phyloP scores from a whole-genome alignment of 2,329 filamentous ascomycete species.

The Scedosporium minutisporum region DNA sequence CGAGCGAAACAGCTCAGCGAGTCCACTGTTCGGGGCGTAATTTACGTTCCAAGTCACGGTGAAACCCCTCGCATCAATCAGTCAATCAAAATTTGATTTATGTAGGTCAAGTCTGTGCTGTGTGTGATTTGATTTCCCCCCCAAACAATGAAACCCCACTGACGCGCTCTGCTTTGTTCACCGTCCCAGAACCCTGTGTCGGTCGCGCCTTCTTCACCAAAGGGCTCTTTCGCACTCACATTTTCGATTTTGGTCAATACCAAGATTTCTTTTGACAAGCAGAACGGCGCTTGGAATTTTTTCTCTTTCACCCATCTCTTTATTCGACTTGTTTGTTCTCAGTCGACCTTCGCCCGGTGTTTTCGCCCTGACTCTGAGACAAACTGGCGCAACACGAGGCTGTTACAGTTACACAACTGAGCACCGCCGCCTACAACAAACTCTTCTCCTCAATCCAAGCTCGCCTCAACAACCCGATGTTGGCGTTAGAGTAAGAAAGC shows the following conservation, averaged over 20 bases:
- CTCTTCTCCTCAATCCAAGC: not conserved
- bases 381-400: too few species aligned
- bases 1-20: not conserved
- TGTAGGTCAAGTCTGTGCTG: not conserved
- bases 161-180: not conserved
- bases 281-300: too few species aligned
- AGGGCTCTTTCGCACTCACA: too few species aligned
- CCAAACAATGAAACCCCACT: not conserved
- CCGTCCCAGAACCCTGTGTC: too few species aligned
- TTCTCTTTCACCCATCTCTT: too few species aligned
- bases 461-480: constrained; percentile 12
- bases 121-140: not conserved
- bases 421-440: not conserved
- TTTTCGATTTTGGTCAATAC: too few species aligned
- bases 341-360: not conserved
- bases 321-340: not conserved
- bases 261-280: too few species aligned
- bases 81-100: not conserved
- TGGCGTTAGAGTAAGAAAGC: constrained; percentile 19
- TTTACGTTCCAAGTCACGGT: not conserved
- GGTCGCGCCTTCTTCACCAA: too few species aligned
- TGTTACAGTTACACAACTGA: not conserved
- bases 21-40: not conserved
- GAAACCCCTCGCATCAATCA: not conserved
- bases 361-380: too few species aligned